phyloP scores from a whole-genome alignment of 306 rosid species.

The Glycine latifolia region DNA sequence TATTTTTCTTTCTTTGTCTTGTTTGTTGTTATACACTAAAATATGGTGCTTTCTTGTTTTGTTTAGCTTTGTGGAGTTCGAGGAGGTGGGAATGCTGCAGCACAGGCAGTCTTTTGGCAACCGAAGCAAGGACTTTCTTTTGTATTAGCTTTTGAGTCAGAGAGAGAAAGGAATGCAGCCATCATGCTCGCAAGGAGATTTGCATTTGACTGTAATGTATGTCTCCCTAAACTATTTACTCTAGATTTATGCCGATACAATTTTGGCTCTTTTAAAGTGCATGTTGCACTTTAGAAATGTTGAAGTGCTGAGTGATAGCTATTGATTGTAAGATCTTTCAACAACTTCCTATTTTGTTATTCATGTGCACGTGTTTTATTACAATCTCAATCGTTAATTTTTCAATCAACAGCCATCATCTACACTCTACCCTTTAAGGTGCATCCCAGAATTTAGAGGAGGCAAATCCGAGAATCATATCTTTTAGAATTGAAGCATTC shows the following conservation, averaged over 20 bases:
- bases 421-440: background rate
- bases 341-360: background rate
- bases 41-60: slow-evolving; percentile 30
- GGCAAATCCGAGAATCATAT: background rate
- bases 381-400: background rate
- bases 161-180: slow-evolving; percentile 88
- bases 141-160: slow-evolving; percentile 83
- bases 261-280: background rate
- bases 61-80: slow-evolving; percentile 88
- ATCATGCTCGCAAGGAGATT: slow-evolving; percentile 94
- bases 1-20: slow-evolving; percentile 9
- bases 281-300: background rate
- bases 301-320: background rate
- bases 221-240: slow-evolving; percentile 46
- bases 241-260: background rate
- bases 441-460: background rate
- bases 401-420: background rate
- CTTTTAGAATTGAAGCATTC: background rate
- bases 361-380: background rate
- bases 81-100: slow-evolving; percentile 92
- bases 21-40: background rate
- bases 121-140: slow-evolving; percentile 78
- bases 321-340: background rate
- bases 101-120: slow-evolving; percentile 92
- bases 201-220: slow-evolving; percentile 89